A percentile compares a stretch with the other conserved stretches of the same genome.
Conservation (phyloP, 2,329 filamentous ascomycete species). For the Ophiostoma montium region DNA sequence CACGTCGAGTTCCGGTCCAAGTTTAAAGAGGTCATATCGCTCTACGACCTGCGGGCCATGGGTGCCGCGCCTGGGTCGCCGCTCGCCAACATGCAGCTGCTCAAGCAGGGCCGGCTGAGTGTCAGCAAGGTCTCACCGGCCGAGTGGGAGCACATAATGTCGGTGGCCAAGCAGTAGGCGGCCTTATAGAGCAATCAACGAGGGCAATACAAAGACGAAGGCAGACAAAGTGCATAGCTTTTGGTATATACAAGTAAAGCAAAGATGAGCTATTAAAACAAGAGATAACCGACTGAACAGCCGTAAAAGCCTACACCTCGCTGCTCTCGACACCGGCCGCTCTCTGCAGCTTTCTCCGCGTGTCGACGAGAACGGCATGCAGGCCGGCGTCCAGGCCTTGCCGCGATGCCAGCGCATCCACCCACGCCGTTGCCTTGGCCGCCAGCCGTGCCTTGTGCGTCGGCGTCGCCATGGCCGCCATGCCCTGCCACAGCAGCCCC, state of each 20-base stretch:
- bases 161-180: slow-evolving; percentile 26
- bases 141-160: slow-evolving; percentile 53
- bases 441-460: slow-evolving; percentile 30
- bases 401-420: slow-evolving; percentile 35
- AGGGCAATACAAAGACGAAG: not conserved
- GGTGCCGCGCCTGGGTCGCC: slow-evolving; percentile 33
- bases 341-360: slow-evolving; percentile 24
- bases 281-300: not conserved
- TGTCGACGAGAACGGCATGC: slow-evolving; percentile 39
- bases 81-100: slow-evolving; percentile 65
- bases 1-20: slow-evolving; percentile 80
- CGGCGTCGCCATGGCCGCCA: slow-evolving; percentile 24
- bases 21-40: slow-evolving; percentile 54
- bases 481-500: slow-evolving; percentile 39
- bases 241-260: not conserved
- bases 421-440: slow-evolving; percentile 38
- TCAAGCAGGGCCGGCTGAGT: slow-evolving; percentile 71
- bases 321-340: slow-evolving; percentile 3
- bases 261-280: not conserved
- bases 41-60: slow-evolving; percentile 57
- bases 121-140: slow-evolving; percentile 52
- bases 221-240: not conserved
- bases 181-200: not conserved
- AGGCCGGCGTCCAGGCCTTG: slow-evolving; percentile 42
- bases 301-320: not conserved